Base-by-base conservation (phyloP, 768 basidiomycete species). In the Lactarius pseudohatsudake region DNA sequence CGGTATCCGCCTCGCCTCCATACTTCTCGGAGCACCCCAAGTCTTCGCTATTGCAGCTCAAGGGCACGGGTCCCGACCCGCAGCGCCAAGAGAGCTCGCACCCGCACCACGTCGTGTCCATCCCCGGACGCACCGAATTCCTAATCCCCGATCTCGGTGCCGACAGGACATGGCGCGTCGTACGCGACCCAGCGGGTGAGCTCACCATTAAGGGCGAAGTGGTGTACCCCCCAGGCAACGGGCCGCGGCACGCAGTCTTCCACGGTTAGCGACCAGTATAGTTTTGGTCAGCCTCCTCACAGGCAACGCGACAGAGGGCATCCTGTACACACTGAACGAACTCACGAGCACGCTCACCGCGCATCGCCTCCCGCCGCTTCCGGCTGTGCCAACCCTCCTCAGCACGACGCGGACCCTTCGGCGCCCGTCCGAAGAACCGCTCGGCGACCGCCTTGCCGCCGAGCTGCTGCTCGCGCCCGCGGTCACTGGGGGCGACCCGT, bases 11-110 rank as follows among this genome's bases (percentile, higher is more conserved):
- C n/a, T 69, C 76, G 10, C 66, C 81, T 11, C 82, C 86, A 7
- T 83, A 83, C 71, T 73, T 87, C 18, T 73, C 74, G 10, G 70
- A 77, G 0, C 64, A 77, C 0, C 61, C 77, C 50, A 15, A 53
- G 26, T 7, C 64, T 74, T 11, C 71, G 80, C 7, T 74, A 8
- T 71, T 85, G 34, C 73, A 78, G 54, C 80, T 92, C 56, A 74
- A 72, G 16, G 86, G 84, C 1, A 78, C 80, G 0, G 91, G 92
- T 0, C 90, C 90, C 1, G 81, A 91, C 72, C 72, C 74, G 7
- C 82, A 82, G 22, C 82, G 93, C 40, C 94, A 95, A 73, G 83
- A 86, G 63, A 75, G 78, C 6, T 81, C 91, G 4, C 94, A 95
- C 73, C 89, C 91, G 0, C 93, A 94, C 76, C 89, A 94, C 72